A percentile compares a stretch with the other conserved stretches of the same genome.
These are phyloP conservation scores for Globisporangium abappressorium DNA, from an alignment of 352 stramenopile genomes.

Conservation along the genomic window DNA sequence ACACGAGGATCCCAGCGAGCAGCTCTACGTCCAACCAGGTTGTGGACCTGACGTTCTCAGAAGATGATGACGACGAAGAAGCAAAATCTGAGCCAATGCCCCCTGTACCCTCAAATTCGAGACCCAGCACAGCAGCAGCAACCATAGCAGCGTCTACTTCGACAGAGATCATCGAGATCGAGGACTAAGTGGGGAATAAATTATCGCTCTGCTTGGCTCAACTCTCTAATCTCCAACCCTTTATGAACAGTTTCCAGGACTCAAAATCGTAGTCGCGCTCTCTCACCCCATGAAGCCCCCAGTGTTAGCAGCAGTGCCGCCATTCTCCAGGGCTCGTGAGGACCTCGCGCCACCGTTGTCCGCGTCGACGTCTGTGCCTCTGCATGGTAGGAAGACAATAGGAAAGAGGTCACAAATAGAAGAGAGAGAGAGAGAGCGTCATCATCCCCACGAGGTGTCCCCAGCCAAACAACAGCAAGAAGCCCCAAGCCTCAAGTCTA, in stretches of 20 bases:
- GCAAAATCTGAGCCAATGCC: background rate
- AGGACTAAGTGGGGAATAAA: background rate
- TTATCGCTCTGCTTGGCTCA: background rate
- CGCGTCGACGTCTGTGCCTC: slow-evolving; percentile 18
- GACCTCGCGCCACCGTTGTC: background rate
- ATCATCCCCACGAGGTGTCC: background rate
- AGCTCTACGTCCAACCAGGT: slow-evolving; percentile 7
- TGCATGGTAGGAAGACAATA: slow-evolving; percentile 8
- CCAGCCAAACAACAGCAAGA: background rate
- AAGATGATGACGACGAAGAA: slow-evolving; percentile 10
- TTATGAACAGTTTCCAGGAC: background rate
- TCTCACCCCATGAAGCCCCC: slow-evolving; percentile 5
- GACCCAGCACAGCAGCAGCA: background rate
- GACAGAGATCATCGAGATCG: slow-evolving; percentile 16
- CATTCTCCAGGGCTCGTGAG: background rate
- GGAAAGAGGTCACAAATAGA: background rate
- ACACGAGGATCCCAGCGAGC: background rate
- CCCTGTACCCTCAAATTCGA: background rate
- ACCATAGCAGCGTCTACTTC: background rate
- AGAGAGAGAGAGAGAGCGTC: background rate
- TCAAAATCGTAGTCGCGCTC: slow-evolving; percentile 3
- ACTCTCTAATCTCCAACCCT: background rate
- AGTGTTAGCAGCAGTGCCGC: background rate
- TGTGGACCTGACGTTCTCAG: slow-evolving; percentile 32
- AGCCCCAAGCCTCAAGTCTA: background rate